These are phyloP conservation scores for Kazachstania kunashirensis DNA, from an alignment of 805 yeast genomes.

Conservation along the genomic window DNA sequence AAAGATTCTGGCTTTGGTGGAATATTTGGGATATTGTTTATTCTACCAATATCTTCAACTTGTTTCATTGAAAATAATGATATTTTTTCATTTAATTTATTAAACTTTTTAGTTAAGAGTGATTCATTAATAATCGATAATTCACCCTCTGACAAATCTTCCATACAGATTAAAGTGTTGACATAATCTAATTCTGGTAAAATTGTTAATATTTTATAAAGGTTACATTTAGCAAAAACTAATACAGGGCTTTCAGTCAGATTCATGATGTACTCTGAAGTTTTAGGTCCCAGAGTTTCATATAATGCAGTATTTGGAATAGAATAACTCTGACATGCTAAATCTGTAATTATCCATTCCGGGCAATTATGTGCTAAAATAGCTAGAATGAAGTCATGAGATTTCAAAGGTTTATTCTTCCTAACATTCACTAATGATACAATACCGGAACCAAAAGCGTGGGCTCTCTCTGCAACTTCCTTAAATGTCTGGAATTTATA, in stretches of 20 bases:
- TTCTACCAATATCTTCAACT: conserved; percentile 33
- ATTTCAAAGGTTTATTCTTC: conserved; percentile 24
- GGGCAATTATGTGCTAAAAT: conserved; percentile 48
- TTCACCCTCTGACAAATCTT: conserved; percentile 33
- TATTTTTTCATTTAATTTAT: conserved; percentile 26
- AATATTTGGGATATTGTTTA: conserved; percentile 33
- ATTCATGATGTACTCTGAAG: conserved; percentile 53
- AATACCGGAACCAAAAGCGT: conserved; percentile 47
- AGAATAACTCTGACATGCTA: conserved; percentile 55
- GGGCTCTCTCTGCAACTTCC: conserved; percentile 35
- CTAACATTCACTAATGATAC: conserved; percentile 34
- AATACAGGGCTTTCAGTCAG: conserved; percentile 56
- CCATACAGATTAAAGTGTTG: conserved; percentile 49
- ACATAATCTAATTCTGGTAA: conserved; percentile 34
- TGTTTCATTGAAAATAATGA: conserved; percentile 36
- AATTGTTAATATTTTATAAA: conserved; percentile 39
- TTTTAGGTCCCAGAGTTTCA: conserved; percentile 48
- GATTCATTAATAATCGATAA: conserved; percentile 27
- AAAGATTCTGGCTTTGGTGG: conserved; percentile 45
- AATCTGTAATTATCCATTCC: conserved; percentile 63
- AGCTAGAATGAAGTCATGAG: conserved; percentile 40
- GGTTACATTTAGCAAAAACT: conserved; percentile 43
- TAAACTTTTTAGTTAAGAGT: conserved; percentile 17
- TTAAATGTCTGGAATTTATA: conserved; percentile 39
- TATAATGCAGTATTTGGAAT: conserved; percentile 45